Percentiles rank a stretch among this genome's conserved stretches.
phyloP scores from a whole-genome alignment of 2,329 filamentous ascomycete species.

The Ceratocystis alfenasii region DNA sequence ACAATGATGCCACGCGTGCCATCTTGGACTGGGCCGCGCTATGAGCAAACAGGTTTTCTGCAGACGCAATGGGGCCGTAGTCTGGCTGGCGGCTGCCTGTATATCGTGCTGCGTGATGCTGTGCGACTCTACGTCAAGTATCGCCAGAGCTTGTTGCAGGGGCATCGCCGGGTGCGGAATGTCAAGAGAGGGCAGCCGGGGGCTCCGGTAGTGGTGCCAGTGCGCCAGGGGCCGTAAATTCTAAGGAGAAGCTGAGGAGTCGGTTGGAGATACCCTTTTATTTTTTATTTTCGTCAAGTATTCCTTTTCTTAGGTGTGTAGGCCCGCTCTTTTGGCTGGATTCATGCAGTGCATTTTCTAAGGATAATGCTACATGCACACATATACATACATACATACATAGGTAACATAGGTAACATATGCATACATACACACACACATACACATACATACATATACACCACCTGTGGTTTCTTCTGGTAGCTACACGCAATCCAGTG shows the following conservation, averaged over 20 bases:
- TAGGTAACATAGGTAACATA: neutral
- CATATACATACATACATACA: neutral
- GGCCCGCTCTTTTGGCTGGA: too few species aligned
- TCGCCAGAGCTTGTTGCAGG: slow-evolving; percentile 45
- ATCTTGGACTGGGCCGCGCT: slow-evolving; percentile 25
- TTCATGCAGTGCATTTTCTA: neutral
- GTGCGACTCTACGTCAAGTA: slow-evolving; percentile 53
- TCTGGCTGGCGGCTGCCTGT: slow-evolving; percentile 75
- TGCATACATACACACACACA: neutral
- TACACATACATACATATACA: neutral
- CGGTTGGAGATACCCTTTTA: slow-evolving; percentile 6
- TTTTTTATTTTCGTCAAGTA: neutral
- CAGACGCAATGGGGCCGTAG: slow-evolving; percentile 82
- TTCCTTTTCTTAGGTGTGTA: neutral
- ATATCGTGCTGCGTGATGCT: slow-evolving; percentile 67
- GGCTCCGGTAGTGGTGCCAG: neutral
- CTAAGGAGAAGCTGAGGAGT: neutral
- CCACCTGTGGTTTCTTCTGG: neutral
- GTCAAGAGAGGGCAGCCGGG: slow-evolving; percentile 25
- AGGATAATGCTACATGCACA: neutral
- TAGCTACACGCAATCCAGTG: neutral
- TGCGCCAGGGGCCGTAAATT: neutral
- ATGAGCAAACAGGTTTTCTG: slow-evolving; percentile 50
- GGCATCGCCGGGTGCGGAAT: slow-evolving; percentile 43
- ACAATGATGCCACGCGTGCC: slow-evolving; percentile 34